Conservation (phyloP, 331 rosid genomes). For the Malus hybrid region DNA sequence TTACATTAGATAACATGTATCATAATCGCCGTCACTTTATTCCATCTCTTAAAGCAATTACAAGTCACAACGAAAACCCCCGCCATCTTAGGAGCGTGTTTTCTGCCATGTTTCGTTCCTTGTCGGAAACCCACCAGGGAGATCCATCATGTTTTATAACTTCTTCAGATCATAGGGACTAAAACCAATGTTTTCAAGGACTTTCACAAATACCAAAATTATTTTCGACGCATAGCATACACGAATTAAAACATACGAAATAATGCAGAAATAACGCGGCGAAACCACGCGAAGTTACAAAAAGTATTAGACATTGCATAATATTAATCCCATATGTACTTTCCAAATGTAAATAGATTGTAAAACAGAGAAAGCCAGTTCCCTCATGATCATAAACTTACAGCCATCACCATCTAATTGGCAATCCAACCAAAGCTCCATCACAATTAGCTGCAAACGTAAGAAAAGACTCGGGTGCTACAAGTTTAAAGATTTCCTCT, state of each 20-base stretch:
- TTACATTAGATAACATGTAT: too few species aligned
- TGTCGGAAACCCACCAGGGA: too few species aligned
- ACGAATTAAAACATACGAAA: not conserved
- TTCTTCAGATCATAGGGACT: too few species aligned
- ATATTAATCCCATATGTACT: conserved; percentile 3
- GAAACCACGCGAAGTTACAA: not conserved
- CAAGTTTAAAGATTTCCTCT: conserved; percentile 45
- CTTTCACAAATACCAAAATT: not conserved
- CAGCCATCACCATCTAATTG: conserved; percentile 32
- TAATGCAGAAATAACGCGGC: not conserved
- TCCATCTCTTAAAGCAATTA: too few species aligned
- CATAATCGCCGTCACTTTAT: too few species aligned
- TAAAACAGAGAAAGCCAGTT: conserved; percentile 28
- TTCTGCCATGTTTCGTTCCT: not conserved
- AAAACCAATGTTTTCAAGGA: not conserved
- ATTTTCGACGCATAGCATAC: too few species aligned
- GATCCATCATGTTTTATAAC: too few species aligned
- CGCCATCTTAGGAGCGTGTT: not conserved
- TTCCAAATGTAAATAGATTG: conserved; percentile 15
- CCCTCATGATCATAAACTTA: conserved; percentile 21
- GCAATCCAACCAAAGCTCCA: conserved; percentile 37
- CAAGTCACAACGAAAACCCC: too few species aligned
- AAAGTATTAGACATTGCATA: conserved; percentile 2
- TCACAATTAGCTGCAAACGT: conserved; percentile 31
- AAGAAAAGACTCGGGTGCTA: conserved; percentile 29